Evolutionary conservation across 2,329 filamentous ascomycete species (phyloP).

Genomic region (Tothia fuscella): DNA sequence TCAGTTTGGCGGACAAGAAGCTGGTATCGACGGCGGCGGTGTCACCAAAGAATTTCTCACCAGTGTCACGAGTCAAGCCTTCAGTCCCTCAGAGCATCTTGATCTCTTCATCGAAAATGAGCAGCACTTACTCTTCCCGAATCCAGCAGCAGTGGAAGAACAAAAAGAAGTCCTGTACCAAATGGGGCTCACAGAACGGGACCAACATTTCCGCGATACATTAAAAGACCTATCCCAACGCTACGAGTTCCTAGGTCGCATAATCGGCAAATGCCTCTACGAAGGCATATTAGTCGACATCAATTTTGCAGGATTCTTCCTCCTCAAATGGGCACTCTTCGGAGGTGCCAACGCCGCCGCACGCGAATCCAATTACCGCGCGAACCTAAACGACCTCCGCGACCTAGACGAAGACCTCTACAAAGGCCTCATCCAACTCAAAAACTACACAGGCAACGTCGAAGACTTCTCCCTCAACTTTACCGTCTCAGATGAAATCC

Average conservation of each 20-base stretch:
- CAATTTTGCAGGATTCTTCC: slow-evolving; percentile 86
- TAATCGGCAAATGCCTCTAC: slow-evolving; percentile 94
- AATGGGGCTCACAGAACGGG: slow-evolving; percentile 40
- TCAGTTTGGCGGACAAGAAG: slow-evolving; percentile 73
- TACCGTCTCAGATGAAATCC: slow-evolving; percentile 63
- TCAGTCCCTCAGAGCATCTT: slow-evolving; percentile 46
- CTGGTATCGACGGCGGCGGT: slow-evolving; percentile 91
- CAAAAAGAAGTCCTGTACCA: slow-evolving; percentile 45
- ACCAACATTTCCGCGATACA: slow-evolving; percentile 43
- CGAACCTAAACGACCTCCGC: slow-evolving; percentile 87
- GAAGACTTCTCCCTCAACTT: slow-evolving; percentile 71
- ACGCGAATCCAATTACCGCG: slow-evolving; percentile 63
- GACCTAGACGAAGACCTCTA: slow-evolving; percentile 88
- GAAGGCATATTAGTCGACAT: slow-evolving; percentile 93
- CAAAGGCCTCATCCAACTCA: slow-evolving; percentile 67
- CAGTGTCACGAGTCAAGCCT: slow-evolving; percentile 76
- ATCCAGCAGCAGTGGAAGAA: slow-evolving; percentile 65
- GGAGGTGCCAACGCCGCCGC: slow-evolving; percentile 51
- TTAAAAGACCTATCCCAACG: slow-evolving; percentile 53
- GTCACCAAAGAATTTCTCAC: slow-evolving; percentile 96
- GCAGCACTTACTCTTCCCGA: slow-evolving; percentile 78
- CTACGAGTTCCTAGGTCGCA: slow-evolving; percentile 84
- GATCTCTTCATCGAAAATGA: slow-evolving; percentile 73
- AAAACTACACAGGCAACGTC: slow-evolving; percentile 75
- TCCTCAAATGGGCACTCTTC: slow-evolving; percentile 84